phyloP scores from a whole-genome alignment of 768 basidiomycete species.

The Boletus barrowsii region DNA sequence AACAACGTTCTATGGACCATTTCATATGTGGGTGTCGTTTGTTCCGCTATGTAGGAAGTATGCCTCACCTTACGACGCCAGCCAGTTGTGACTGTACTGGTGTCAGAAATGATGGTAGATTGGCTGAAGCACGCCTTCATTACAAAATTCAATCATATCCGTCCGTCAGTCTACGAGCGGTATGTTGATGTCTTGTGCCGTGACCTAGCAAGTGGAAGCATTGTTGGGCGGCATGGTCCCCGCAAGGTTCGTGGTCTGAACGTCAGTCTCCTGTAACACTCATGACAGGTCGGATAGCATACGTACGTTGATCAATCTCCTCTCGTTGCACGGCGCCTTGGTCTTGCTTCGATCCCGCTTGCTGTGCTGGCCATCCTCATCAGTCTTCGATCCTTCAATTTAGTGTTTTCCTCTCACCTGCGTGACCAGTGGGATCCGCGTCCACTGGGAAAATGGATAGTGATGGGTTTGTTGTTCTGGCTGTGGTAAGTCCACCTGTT shows the following conservation, averaged over 20 bases:
- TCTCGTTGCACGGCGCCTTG: slow-evolving; percentile 87
- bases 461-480: slow-evolving; percentile 73
- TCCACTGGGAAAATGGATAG: slow-evolving; percentile 56
- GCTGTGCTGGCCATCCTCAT: slow-evolving; percentile 80
- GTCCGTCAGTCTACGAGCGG: slow-evolving; percentile 90
- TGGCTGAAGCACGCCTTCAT: slow-evolving; percentile 99
- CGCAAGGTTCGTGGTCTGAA: slow-evolving; percentile 53
- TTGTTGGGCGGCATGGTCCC: slow-evolving; percentile 60
- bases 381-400: slow-evolving; percentile 64
- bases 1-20: slow-evolving; percentile 82
- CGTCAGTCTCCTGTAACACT: neutral
- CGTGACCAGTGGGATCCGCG: slow-evolving; percentile 39
- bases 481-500: slow-evolving; percentile 63
- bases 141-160: slow-evolving; percentile 98
- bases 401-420: slow-evolving; percentile 53
- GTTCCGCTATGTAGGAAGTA: neutral
- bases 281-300: slow-evolving; percentile 47
- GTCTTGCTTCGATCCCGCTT: slow-evolving; percentile 90
- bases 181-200: slow-evolving; percentile 95
- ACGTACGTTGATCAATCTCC: slow-evolving; percentile 95
- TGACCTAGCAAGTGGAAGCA: slow-evolving; percentile 80
- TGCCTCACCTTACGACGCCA: slow-evolving; percentile 29
- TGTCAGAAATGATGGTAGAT: slow-evolving; percentile 92
- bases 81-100: slow-evolving; percentile 89
- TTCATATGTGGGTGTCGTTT: slow-evolving; percentile 65